Base-by-base conservation (phyloP, 179 eudicot genomes). In the Actinidia chinensis region DNA sequence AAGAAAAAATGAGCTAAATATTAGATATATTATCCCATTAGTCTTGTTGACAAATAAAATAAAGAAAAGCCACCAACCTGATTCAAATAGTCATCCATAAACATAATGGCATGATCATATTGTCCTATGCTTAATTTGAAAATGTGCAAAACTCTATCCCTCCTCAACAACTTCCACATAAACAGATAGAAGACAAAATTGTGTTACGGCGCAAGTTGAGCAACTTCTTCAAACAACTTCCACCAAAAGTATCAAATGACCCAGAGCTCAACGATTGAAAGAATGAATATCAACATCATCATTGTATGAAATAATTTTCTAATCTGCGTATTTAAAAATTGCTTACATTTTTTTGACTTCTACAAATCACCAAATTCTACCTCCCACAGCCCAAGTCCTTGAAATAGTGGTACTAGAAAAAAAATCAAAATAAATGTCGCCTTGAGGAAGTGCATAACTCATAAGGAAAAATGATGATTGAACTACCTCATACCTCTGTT, bases 91-190 rank as follows among this genome's bases (percentile, higher is more conserved):
- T 94, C 97, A 44, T 95, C 98, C 78, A 87, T 55, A 87, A 95
- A 92, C 99, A 95, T 92, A 82, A 93, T 79, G 46, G 98, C 99
- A 79, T 95, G 97, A 89, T 95, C 99, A 82, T 95, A 98, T 79
- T 95, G 97, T 77, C 99, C 99, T n/a, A 96, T 90, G 84, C 87
- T 95, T 78, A 95, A 82, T 86, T 95, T 95, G 74, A 95, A 95
- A 76, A 92, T 81, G 44, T 94, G 91, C 67, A 95, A 54, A 70
- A 90, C 86, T 78, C 82, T 85, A 20, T 93, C 97, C 81, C 95
- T 91, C 83, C 87, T 89, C 78, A 95, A n/a, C n/a, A n/a, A n/a
- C n/a, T n/a, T n/a, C n/a, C n/a, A n/a, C n/a, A n/a, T n/a, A n/a
- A n/a, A n/a, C n/a, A n/a, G n/a, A n/a, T n/a, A n/a, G n/a, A n/a